phyloP scores from a whole-genome alignment of 495 filamentous ascomycete genomes.

The Aspergillus panamensis region DNA sequence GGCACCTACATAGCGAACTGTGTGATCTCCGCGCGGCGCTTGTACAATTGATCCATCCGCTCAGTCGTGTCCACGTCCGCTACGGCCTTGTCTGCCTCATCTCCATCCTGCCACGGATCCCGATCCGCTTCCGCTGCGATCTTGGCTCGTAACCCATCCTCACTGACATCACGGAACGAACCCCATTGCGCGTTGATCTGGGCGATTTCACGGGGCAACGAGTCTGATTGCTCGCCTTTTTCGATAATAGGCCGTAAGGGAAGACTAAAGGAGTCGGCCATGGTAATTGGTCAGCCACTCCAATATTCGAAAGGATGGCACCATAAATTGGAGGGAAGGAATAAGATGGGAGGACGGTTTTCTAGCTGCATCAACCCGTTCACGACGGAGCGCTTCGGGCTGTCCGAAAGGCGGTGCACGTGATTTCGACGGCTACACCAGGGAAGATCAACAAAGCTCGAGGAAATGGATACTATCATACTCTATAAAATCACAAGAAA shows the following conservation, averaged over 20 bases:
- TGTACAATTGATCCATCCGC: conserved; percentile 41
- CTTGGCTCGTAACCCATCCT: conserved; percentile 57
- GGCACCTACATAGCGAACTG: conserved; percentile 42
- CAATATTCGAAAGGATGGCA: conserved; percentile 2
- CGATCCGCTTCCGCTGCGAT: conserved; percentile 50
- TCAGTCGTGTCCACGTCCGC: conserved; percentile 37
- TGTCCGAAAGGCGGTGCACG: neutral
- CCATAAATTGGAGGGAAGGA: conserved; percentile 1
- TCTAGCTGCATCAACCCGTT: neutral
- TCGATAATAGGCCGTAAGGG: conserved; percentile 61
- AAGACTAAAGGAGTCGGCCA: conserved; percentile 53
- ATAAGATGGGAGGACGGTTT: neutral
- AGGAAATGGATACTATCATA: neutral
- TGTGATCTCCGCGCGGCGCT: conserved; percentile 42
- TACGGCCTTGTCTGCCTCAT: conserved; percentile 30
- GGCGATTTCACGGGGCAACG: conserved; percentile 64
- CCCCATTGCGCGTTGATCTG: conserved; percentile 73
- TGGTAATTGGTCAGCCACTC: conserved; percentile 20
- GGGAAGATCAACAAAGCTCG: neutral
- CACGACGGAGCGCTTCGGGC: neutral
- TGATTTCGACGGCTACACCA: neutral
- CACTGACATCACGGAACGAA: conserved; percentile 66
- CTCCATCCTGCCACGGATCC: conserved; percentile 36
- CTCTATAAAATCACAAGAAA: too few species aligned
- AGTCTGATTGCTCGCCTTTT: conserved; percentile 52